Evolutionary conservation across 2,329 filamentous ascomycete species (phyloP), one percentile per base, ranked within the genome.

Genomic region (Microdochium paspali): DNA sequence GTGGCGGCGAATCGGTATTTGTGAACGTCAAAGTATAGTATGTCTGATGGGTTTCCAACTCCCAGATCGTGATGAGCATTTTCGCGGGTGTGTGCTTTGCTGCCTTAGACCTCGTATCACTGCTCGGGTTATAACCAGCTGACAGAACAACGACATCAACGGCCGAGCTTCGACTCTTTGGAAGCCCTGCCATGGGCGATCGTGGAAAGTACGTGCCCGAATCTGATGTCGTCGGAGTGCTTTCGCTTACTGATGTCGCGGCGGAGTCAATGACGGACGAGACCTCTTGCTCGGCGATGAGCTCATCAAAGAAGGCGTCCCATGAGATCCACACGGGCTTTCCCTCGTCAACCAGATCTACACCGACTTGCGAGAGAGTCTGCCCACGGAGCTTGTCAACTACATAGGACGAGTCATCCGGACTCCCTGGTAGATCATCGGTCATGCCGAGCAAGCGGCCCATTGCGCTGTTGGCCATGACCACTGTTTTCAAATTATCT

Each of bases 21-120:
- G 85, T 90, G 51, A 90, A 90, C 0, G 84, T 87, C 49, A 90
- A 67, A 2, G 84, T 89, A 58, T 82, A 90, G 62, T 84, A 89
- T 10, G 74, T 79, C 54, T 82, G 76, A 20, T 75, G 72, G 39
- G 85, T 79, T 32, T 85, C 77, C n/a, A 77, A 70, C 50, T 79
- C 74, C 82, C 85, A 90, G 6, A 87, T 77, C 1, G 82, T 85
- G 21, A 90, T 79, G 44, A 89, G 87, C 82, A 90, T 87, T 53
- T 83, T 84, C 21, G 85, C 82, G 52, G 79, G 78, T 0, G 79
- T 64, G 28, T 66, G 63, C 45, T 72, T 68, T 4, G 35, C 35
- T 40, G 18, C 15, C 18, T 40, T 40, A 9, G 35, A 40, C 12
- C 35, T 20, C 35, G 35, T 6, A 18, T 18, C 35, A 40, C 35